Evolutionary conservation across 768 basidiomycete genomes (phyloP).

Genomic region (Russula virescens): DNA sequence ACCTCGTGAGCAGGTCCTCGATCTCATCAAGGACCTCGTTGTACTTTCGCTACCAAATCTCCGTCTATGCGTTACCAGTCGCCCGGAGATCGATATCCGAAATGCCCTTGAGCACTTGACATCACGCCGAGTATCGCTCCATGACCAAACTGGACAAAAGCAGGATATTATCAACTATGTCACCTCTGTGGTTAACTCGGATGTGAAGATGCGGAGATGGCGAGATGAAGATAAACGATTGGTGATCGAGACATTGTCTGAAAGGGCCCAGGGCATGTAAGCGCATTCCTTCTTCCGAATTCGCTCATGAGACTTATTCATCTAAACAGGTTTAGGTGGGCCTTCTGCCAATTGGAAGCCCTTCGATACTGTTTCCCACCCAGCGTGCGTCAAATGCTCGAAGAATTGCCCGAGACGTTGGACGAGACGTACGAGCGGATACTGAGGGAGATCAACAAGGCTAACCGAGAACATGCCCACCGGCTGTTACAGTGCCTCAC

Average conservation of each 20-base stretch:
- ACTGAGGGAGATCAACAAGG: background rate
- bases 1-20: background rate
- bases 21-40: background rate
- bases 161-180: background rate
- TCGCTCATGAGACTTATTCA: background rate
- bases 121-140: background rate
- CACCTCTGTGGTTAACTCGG: background rate
- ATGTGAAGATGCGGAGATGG: background rate
- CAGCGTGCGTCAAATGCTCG: background rate
- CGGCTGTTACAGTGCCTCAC: background rate
- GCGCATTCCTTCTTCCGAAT: background rate
- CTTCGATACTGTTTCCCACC: background rate
- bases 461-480: background rate
- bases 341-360: background rate
- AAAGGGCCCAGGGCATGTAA: slow-evolving; percentile 1
- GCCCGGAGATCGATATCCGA: background rate
- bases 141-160: slow-evolving; percentile 1
- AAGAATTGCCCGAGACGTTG: background rate
- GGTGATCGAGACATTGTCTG: background rate
- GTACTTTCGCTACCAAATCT: background rate
- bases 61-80: background rate
- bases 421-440: background rate
- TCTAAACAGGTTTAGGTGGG: background rate
- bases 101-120: background rate
- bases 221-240: background rate